Evolutionary conservation across 2,329 filamentous ascomycete species (phyloP).

Genomic region (Paraphoma chrysanthemicola): DNA sequence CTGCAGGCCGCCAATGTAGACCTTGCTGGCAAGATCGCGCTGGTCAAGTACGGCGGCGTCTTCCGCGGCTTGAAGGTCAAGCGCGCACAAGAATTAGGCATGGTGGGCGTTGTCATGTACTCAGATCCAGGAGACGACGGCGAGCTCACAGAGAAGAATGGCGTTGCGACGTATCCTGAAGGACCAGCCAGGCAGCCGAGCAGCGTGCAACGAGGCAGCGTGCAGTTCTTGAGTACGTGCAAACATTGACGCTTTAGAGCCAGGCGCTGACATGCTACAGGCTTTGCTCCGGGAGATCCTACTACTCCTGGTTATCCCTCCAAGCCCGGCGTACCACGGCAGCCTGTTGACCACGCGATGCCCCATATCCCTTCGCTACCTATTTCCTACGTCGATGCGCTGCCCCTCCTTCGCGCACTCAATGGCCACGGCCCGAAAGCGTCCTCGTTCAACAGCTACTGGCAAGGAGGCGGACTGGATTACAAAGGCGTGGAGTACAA

Average conservation of each 20-base stretch:
- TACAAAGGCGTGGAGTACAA: slow-evolving; percentile 86
- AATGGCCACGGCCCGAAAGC: slow-evolving; percentile 87
- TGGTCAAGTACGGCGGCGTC: slow-evolving; percentile 83
- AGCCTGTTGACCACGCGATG: slow-evolving; percentile 72
- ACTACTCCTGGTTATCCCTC: slow-evolving; percentile 95
- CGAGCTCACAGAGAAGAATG: slow-evolving; percentile 79
- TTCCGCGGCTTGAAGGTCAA: slow-evolving; percentile 94
- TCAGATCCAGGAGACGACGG: slow-evolving; percentile 90
- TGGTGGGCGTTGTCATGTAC: slow-evolving; percentile 85
- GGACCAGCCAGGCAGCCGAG: slow-evolving; percentile 88
- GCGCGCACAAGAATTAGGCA: slow-evolving; percentile 87
- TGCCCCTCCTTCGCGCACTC: slow-evolving; percentile 86
- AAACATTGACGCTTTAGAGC: neutral
- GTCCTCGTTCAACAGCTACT: slow-evolving; percentile 73
- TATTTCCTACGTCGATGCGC: slow-evolving; percentile 84
- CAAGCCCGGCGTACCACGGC: slow-evolving; percentile 82
- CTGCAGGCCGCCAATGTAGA: slow-evolving; percentile 76
- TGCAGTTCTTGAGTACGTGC: slow-evolving; percentile 63
- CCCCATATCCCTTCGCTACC: slow-evolving; percentile 90
- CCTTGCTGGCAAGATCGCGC: slow-evolving; percentile 82
- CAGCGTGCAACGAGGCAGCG: slow-evolving; percentile 88
- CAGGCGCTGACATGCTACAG: slow-evolving; percentile 44
- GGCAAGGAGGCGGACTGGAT: slow-evolving; percentile 75
- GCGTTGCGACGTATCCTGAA: slow-evolving; percentile 78
- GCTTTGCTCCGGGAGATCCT: slow-evolving; percentile 72